Conservation (phyloP, 768 basidiomycete genomes). For the Megacollybia marginata region DNA sequence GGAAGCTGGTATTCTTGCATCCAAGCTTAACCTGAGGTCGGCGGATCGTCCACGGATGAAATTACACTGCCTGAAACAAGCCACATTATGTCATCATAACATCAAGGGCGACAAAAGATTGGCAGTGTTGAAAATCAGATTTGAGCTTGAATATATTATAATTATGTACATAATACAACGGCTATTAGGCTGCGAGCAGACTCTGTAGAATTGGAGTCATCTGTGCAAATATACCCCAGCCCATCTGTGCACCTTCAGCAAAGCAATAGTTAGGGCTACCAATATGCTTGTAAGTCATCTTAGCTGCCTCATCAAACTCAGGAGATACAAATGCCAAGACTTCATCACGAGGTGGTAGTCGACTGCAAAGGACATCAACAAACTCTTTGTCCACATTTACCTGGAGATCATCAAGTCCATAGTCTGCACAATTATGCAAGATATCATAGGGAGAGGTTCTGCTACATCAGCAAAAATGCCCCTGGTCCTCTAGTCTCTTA, state of each 20-base stretch:
- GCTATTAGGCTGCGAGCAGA: not conserved
- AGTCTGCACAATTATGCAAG: not conserved
- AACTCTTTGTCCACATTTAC: not conserved
- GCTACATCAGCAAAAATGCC: no score
- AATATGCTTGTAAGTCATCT: not conserved
- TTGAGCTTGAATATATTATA: no score
- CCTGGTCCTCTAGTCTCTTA: no score
- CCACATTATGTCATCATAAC: no score
- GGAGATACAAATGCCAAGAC: not conserved
- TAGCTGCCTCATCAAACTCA: not conserved
- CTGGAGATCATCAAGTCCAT: not conserved
- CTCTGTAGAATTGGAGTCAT: not conserved
- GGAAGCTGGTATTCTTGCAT: not conserved
- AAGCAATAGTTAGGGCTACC: not conserved
- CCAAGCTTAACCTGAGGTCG: not conserved
- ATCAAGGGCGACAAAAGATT: no score
- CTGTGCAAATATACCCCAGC: not conserved
- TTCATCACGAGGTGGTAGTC: not conserved
- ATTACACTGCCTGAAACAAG: no score
- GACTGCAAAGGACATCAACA: not conserved
- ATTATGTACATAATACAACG: no score
- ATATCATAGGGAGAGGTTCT: not conserved
- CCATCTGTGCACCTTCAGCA: not conserved
- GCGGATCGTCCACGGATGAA: no score
- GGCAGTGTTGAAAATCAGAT: no score